Conservation (phyloP, 148 eudicot genomes). For the Arctostaphylos glauca region DNA sequence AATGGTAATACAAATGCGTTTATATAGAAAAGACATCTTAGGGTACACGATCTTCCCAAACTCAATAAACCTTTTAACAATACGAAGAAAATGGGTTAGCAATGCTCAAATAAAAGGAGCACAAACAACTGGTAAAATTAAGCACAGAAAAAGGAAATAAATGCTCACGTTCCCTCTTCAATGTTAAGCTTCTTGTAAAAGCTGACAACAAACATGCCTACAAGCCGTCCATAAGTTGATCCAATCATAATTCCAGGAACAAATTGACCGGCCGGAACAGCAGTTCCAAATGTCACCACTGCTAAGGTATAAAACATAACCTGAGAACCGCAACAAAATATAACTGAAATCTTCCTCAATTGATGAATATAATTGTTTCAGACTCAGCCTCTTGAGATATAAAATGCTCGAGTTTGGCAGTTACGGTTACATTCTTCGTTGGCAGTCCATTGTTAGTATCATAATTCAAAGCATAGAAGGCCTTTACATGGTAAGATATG, state of each 20-base stretch:
- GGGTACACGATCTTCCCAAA: neutral
- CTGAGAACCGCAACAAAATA: conserved; percentile 32
- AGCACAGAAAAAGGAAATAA: conserved; percentile 11
- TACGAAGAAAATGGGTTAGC: neutral
- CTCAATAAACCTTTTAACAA: neutral
- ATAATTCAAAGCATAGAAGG: neutral
- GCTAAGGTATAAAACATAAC: conserved; percentile 91
- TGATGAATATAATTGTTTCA: neutral
- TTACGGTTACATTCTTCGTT: neutral
- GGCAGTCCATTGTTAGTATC: neutral
- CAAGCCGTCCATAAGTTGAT: conserved; percentile 97
- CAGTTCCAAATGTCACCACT: conserved; percentile 94
- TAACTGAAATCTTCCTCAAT: neutral
- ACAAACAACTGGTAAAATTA: neutral
- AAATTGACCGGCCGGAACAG: conserved; percentile 99
- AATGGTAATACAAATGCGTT: neutral
- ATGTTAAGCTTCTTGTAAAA: conserved; percentile 89
- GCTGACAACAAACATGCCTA: conserved; percentile 96
- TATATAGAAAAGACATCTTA: neutral
- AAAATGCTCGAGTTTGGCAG: neutral
- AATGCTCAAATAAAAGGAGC: neutral
- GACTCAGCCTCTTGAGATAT: neutral
- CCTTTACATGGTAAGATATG: neutral
- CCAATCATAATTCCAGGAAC: conserved; percentile 99
- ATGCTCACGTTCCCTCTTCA: conserved; percentile 97